Conservation (phyloP, 495 filamentous ascomycete genomes). For the Polyplosphaeria fusca region DNA sequence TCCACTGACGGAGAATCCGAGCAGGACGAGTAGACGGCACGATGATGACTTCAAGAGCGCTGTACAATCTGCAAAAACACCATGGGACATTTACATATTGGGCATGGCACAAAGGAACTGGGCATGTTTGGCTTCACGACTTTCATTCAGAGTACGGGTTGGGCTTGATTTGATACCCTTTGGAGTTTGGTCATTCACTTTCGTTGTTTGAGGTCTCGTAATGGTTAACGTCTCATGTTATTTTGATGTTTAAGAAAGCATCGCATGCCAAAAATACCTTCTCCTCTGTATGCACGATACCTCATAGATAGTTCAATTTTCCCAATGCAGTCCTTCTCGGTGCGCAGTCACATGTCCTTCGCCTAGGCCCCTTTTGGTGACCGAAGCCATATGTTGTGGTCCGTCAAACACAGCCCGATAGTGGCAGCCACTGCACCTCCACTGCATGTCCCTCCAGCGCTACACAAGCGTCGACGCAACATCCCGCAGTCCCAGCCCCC, state of each 20-base stretch:
- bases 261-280: background rate
- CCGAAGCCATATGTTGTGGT: too few relatives aligned
- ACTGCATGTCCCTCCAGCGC: background rate
- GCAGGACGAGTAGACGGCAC: background rate
- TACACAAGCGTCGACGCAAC: background rate
- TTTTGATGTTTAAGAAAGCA: background rate
- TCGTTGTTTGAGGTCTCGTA: too few relatives aligned
- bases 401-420: background rate
- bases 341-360: too few relatives aligned
- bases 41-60: background rate
- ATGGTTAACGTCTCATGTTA: background rate
- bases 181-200: background rate
- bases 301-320: background rate
- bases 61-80: background rate
- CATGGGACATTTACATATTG: background rate
- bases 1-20: background rate
- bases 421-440: background rate
- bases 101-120: background rate
- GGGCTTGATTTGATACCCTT: slow-evolving; percentile 3
- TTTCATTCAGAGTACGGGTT: too few relatives aligned
- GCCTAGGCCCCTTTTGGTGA: too few relatives aligned
- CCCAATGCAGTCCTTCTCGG: background rate
- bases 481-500: slow-evolving; percentile 11
- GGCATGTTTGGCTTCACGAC: background rate
- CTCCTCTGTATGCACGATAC: background rate